phyloP scores from a whole-genome alignment of 2,329 filamentous ascomycete genomes.

The Coniosporium uncinatum region DNA sequence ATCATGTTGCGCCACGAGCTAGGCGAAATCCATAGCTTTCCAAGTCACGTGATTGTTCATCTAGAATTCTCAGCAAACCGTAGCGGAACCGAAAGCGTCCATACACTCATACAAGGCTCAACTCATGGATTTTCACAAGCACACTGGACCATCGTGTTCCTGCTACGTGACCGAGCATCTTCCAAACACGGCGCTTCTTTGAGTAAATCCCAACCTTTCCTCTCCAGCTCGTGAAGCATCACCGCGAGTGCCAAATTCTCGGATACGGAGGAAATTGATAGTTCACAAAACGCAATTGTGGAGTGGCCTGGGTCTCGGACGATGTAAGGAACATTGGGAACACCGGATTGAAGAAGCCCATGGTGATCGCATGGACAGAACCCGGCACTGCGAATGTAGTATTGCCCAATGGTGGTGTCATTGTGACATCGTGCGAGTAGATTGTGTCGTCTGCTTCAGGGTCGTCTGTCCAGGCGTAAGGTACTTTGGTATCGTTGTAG shows the following conservation, averaged over 20 bases:
- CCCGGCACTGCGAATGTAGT: background rate
- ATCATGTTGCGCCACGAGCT: too few relatives aligned
- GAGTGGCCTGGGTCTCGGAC: background rate
- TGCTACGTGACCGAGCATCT: background rate
- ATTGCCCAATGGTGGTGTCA: background rate
- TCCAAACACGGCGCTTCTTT: background rate
- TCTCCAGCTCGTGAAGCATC: conserved; percentile 15
- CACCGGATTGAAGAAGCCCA: background rate
- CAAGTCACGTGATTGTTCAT: too few relatives aligned
- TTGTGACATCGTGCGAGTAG: background rate
- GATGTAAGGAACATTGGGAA: background rate
- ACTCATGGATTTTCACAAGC: too few relatives aligned
- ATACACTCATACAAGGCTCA: too few relatives aligned
- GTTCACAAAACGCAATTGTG: too few relatives aligned
- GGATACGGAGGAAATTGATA: background rate
- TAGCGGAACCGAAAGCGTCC: too few relatives aligned
- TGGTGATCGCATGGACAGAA: background rate
- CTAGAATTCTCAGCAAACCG: too few relatives aligned
- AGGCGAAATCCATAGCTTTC: too few relatives aligned
- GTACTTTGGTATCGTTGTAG: background rate
- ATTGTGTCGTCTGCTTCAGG: background rate
- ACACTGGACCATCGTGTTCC: background rate
- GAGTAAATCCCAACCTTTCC: background rate
- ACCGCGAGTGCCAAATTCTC: conserved; percentile 20
- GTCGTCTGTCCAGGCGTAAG: background rate